Evolutionary conservation across 2,329 filamentous ascomycete species (phyloP).

Genomic region (Hirsutella minnesotensis): DNA sequence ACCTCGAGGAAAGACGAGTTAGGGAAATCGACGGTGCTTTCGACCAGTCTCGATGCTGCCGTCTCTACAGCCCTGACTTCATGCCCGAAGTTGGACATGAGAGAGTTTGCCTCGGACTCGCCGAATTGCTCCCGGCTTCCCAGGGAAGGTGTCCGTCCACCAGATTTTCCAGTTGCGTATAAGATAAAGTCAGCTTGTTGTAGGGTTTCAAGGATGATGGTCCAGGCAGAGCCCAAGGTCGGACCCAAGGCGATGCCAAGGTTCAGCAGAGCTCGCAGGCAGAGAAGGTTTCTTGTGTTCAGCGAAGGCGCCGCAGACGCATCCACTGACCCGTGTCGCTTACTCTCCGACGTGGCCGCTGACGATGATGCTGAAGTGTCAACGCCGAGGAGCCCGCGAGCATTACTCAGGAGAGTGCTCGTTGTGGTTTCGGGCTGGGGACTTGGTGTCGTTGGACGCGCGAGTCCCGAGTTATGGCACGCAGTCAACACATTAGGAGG

Average conservation of each 20-base stretch:
- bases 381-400: slow-evolving; percentile 60
- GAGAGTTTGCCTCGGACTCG: slow-evolving; percentile 34
- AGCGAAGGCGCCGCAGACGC: slow-evolving; percentile 37
- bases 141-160: slow-evolving; percentile 38
- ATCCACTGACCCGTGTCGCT: slow-evolving; percentile 49
- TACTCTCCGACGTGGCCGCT: slow-evolving; percentile 43
- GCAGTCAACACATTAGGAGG: slow-evolving; percentile 64
- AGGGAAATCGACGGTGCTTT: slow-evolving; percentile 85
- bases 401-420: slow-evolving; percentile 55
- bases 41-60: slow-evolving; percentile 74
- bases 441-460: slow-evolving; percentile 30
- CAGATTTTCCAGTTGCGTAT: slow-evolving; percentile 46
- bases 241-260: slow-evolving; percentile 88
- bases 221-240: slow-evolving; percentile 75
- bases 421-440: slow-evolving; percentile 35
- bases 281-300: slow-evolving; percentile 82
- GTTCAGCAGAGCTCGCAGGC: slow-evolving; percentile 83
- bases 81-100: slow-evolving; percentile 56
- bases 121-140: slow-evolving; percentile 32
- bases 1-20: slow-evolving; percentile 71
- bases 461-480: slow-evolving; percentile 38
- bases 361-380: slow-evolving; percentile 50
- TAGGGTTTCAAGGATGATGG: slow-evolving; percentile 80
- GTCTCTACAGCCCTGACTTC: slow-evolving; percentile 85
- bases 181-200: slow-evolving; percentile 88